These are phyloP conservation scores for Mycena epipterygia DNA, from an alignment of 768 basidiomycete species.

Conservation along the genomic window DNA sequence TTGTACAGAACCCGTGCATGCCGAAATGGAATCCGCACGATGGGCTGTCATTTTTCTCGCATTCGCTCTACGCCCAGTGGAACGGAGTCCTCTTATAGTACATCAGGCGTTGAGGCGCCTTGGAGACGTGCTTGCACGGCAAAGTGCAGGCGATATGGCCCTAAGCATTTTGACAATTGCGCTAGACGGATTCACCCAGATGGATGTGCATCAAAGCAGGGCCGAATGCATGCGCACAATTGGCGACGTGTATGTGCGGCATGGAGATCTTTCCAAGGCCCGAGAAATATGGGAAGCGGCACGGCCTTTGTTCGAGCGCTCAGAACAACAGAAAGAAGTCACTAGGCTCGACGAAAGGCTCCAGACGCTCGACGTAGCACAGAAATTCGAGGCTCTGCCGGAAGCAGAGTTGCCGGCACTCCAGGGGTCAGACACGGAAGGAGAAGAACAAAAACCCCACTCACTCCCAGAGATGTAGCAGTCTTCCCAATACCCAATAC, in stretches of 20 bases:
- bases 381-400: no score
- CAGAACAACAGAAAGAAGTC: background rate
- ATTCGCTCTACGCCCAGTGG: background rate
- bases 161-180: background rate
- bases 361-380: no score
- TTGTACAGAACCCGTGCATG: background rate
- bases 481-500: no score
- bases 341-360: background rate
- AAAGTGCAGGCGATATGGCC: background rate
- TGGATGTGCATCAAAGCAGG: conserved; percentile 13
- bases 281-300: conserved; percentile 19
- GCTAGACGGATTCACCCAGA: background rate
- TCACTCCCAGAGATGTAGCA: no score
- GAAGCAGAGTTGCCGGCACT: no score
- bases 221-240: conserved; percentile 9
- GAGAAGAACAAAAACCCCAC: no score
- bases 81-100: background rate
- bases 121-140: background rate
- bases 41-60: background rate
- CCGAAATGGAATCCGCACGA: background rate
- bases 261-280: conserved; percentile 29
- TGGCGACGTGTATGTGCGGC: background rate
- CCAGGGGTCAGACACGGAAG: no score
- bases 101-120: background rate
- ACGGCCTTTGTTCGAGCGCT: background rate